A percentile compares a stretch with the other conserved stretches of the same genome.
These are phyloP conservation scores for Volutella citrinella DNA, from an alignment of 2,329 filamentous ascomycete species.

Conservation along the genomic window DNA sequence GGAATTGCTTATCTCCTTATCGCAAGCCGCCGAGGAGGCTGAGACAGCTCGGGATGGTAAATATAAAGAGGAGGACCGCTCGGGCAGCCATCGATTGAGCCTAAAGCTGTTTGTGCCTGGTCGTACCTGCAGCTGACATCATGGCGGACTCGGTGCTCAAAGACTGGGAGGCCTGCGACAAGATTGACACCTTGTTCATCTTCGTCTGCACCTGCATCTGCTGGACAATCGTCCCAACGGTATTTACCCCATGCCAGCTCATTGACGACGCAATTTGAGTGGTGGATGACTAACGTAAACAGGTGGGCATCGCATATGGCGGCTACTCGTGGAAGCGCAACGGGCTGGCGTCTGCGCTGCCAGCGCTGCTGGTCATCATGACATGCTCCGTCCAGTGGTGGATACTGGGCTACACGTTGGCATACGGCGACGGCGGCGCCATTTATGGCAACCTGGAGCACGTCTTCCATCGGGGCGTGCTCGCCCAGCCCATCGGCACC, in stretches of 20 bases:
- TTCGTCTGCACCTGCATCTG: constrained; percentile 16
- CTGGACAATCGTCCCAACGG: constrained; percentile 16
- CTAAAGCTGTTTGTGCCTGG: too few species aligned
- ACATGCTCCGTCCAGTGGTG: constrained; percentile 16
- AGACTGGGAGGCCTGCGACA: constrained; percentile 14
- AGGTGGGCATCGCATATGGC: constrained; percentile 15
- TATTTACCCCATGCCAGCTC: background rate
- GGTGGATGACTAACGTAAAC: constrained; percentile 1
- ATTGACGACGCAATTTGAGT: background rate
- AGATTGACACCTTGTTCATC: constrained; percentile 15
- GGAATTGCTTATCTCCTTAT: too few species aligned
- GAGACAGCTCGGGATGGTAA: too few species aligned
- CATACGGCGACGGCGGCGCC: constrained; percentile 14
- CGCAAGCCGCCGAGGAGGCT: too few species aligned
- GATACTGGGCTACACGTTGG: constrained; percentile 14
- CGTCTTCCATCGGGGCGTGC: constrained; percentile 14
- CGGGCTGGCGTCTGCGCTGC: constrained; percentile 12
- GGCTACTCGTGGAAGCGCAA: constrained; percentile 15
- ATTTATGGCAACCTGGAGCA: constrained; percentile 9
- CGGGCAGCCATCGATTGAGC: too few species aligned
- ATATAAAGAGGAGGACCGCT: too few species aligned
- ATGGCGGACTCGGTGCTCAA: constrained; percentile 13
- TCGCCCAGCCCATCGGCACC: constrained; percentile 12
- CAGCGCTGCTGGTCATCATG: constrained; percentile 14
- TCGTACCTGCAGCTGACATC: too few species aligned